phyloP scores from a whole-genome alignment of 257 asterid genomes.

The Fraxinus americana region DNA sequence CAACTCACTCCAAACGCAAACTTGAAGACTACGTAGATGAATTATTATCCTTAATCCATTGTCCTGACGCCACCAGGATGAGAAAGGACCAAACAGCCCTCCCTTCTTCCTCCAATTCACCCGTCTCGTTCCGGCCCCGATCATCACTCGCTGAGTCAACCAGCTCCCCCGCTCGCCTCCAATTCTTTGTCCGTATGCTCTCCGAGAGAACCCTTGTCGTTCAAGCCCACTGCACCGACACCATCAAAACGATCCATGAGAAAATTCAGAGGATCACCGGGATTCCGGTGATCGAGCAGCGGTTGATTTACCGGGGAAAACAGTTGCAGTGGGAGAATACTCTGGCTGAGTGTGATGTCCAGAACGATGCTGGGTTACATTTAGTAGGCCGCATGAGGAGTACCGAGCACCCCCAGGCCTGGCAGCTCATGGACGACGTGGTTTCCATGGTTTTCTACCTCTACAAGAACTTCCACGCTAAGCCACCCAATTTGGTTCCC shows the following conservation, averaged over 20 bases:
- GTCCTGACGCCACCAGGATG: conserved; percentile 43
- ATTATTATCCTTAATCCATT: conserved; percentile 28
- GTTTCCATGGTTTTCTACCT: conserved; percentile 45
- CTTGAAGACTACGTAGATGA: conserved; percentile 64
- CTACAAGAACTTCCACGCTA: conserved; percentile 37
- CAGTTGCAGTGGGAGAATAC: conserved; percentile 81
- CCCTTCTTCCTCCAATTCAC: conserved; percentile 38
- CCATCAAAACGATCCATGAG: conserved; percentile 56
- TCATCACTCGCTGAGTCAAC: conserved; percentile 32
- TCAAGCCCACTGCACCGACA: conserved; percentile 56
- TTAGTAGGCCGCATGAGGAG: conserved; percentile 82
- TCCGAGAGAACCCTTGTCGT: conserved; percentile 64
- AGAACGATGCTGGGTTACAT: conserved; percentile 66
- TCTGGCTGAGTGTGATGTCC: conserved; percentile 46
- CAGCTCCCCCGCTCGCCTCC: conserved; percentile 44
- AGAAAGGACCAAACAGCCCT: conserved; percentile 58
- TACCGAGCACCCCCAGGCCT: conserved; percentile 75
- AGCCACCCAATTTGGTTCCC: neutral
- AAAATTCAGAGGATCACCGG: conserved; percentile 54
- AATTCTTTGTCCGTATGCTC: conserved; percentile 78
- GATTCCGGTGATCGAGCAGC: conserved; percentile 64
- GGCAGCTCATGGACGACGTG: conserved; percentile 67
- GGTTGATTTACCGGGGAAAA: conserved; percentile 72
- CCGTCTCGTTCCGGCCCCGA: conserved; percentile 27
- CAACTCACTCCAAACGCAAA: conserved; percentile 66